Base-by-base conservation (phyloP, 768 basidiomycete species). In the Pulveroboletus frians region DNA sequence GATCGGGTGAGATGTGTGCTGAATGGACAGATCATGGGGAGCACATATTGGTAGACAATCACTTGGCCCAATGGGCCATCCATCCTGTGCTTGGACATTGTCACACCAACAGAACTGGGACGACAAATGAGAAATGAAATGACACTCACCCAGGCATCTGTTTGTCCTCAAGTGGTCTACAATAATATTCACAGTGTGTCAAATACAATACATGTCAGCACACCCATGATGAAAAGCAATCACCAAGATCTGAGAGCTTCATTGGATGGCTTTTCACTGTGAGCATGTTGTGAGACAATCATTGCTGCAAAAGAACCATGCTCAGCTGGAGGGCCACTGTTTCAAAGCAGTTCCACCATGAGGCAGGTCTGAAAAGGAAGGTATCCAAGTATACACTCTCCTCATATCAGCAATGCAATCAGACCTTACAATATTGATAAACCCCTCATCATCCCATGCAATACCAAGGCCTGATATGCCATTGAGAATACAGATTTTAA, bases 271-370 rank as follows among this genome's bases (percentile, higher is more conserved):
- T 23, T 23, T 23, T 23, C 23, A 23, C 23, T 11, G 51, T n/a
- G n/a, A 63, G 38, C 34, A 65, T 64, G 3, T 17, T 18, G 44
- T 60, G 47, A 43, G 52, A 59, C 27, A 64, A 69, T 40, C 53
- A 43, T 1, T 63, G 42, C 29, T 30, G 29, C 10, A 9, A 30
- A 11, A 23, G 5, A 23, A 3, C 23, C 23, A 26, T 6, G 23
- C 23, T 26, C 10, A 15, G 15, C 13, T 23, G 3, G 23, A 23
- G 23, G 23, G 23, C 23, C 23, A 5, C 23, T 5, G 3, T 23
- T 23, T 23, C 23, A 5, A 23, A 23, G 23, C 23, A 23, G 23
- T 23, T 5, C 23, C 23, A 23, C 23, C 23, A 23, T 5, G 23
- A 23, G 23, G 23, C 23, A 3, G 23, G 23, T 23, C 23, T 30